Evolutionary conservation across 2,329 filamentous ascomycete genomes (phyloP).

Genomic region (Colletotrichum graminicola): DNA sequence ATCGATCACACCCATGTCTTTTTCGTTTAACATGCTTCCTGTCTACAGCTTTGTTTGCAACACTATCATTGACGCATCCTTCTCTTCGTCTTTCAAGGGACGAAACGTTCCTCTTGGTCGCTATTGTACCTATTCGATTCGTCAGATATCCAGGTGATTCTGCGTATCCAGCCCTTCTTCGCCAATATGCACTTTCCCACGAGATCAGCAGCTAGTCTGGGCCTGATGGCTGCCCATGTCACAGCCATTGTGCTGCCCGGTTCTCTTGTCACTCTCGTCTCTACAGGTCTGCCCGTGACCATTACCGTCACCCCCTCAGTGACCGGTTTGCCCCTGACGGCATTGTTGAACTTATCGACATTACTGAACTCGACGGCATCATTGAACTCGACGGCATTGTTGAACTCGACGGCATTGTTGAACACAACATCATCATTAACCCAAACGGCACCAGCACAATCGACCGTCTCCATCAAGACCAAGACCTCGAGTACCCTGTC

Average conservation of each 20-base stretch:
- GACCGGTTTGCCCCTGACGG: not conserved
- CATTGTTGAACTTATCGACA: not conserved
- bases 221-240: not conserved
- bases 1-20: not conserved
- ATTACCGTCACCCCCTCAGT: not conserved
- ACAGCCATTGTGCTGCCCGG: not conserved
- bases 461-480: not conserved
- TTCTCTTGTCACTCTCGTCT: not conserved
- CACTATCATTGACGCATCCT: constrained; percentile 15
- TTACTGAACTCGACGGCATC: not conserved
- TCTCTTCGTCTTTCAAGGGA: not conserved
- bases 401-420: not conserved
- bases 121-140: not conserved
- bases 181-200: constrained; percentile 5
- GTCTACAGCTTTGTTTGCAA: not conserved
- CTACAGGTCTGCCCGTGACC: not conserved
- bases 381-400: not conserved
- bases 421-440: not conserved
- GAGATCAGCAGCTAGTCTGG: not conserved
- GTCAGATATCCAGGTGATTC: not conserved
- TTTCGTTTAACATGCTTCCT: not conserved
- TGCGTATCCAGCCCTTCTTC: not conserved
- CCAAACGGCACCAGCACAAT: not conserved
- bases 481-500: not conserved
- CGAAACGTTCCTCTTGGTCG: not conserved